Conservation (phyloP, 208 protist species). For the Trypanosoma congolense region DNA sequence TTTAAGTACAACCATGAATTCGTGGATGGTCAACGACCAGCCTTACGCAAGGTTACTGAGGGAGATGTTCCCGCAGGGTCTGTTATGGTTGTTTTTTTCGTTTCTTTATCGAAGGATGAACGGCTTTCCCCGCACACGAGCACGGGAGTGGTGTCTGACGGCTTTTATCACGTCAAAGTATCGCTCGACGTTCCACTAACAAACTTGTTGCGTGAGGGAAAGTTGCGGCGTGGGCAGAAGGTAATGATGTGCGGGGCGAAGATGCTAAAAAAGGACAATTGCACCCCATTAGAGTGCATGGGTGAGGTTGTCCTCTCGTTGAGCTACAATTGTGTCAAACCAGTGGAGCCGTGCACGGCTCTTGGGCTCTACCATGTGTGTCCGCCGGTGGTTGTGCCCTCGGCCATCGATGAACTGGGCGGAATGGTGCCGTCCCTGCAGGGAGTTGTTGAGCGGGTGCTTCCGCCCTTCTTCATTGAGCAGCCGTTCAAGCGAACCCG, state of each 20-base stretch:
- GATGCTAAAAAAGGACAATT: constrained; percentile 32
- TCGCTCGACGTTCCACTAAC: constrained; percentile 72
- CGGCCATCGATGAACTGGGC: constrained; percentile 49
- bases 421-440: constrained; percentile 68
- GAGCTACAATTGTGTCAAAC: constrained; percentile 79
- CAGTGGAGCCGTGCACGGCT: constrained; percentile 27
- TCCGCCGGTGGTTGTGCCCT: constrained; percentile 40
- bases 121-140: constrained; percentile 46
- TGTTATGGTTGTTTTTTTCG: constrained; percentile 44
- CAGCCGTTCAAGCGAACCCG: neutral
- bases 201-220: constrained; percentile 54
- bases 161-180: constrained; percentile 61
- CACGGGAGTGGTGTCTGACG: constrained; percentile 60
- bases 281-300: constrained; percentile 50
- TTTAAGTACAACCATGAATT: constrained; percentile 80
- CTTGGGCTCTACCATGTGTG: constrained; percentile 52
- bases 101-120: constrained; percentile 32
- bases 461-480: constrained; percentile 64
- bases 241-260: constrained; percentile 65
- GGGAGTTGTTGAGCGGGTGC: constrained; percentile 58
- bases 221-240: constrained; percentile 44
- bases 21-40: constrained; percentile 51
- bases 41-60: constrained; percentile 63
- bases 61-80: constrained; percentile 59
- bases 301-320: constrained; percentile 44